These are phyloP conservation scores for Xylariales sp. DNA, from an alignment of 2,329 filamentous ascomycete genomes.

Conservation along the genomic window DNA sequence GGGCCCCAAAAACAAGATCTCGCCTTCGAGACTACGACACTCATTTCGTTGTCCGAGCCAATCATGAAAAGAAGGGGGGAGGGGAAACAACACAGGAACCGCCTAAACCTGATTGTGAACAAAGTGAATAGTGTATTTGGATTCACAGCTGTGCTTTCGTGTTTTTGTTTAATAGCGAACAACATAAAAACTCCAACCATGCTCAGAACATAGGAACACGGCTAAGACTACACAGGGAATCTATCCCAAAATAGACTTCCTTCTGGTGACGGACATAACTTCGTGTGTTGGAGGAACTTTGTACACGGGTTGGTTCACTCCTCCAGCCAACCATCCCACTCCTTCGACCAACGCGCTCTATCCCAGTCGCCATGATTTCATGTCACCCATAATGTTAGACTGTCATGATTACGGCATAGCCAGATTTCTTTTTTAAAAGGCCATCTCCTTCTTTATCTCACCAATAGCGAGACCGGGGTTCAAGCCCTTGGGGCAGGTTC, in stretches of 20 bases:
- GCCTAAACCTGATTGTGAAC: slow-evolving; percentile 13
- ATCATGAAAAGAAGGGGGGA: neutral
- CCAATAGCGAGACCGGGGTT: slow-evolving; percentile 96
- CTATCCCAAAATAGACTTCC: slow-evolving; percentile 37
- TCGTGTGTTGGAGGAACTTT: slow-evolving; percentile 36
- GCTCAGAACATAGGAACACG: slow-evolving; percentile 42
- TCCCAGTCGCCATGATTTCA: slow-evolving; percentile 16
- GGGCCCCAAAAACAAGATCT: neutral
- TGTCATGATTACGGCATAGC: slow-evolving; percentile 5
- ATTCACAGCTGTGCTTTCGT: slow-evolving; percentile 23
- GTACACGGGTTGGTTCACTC: slow-evolving; percentile 37
- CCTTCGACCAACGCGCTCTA: slow-evolving; percentile 9
- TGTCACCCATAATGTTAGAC: slow-evolving; percentile 1
- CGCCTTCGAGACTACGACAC: too few relatives aligned
- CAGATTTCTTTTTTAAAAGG: slow-evolving; percentile 56
- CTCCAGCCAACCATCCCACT: slow-evolving; percentile 21
- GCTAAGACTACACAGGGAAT: slow-evolving; percentile 40
- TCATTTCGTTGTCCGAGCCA: too few relatives aligned
- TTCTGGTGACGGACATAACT: slow-evolving; percentile 40
- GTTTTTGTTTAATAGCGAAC: slow-evolving; percentile 23
- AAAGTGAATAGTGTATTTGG: slow-evolving; percentile 23
- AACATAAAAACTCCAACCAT: slow-evolving; percentile 39
- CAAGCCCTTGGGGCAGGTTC: slow-evolving; percentile 97
- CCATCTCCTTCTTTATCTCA: slow-evolving; percentile 98
- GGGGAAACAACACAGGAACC: neutral